phyloP scores from a whole-genome alignment of 495 filamentous ascomycete genomes.

The Lichina pygmaea region DNA sequence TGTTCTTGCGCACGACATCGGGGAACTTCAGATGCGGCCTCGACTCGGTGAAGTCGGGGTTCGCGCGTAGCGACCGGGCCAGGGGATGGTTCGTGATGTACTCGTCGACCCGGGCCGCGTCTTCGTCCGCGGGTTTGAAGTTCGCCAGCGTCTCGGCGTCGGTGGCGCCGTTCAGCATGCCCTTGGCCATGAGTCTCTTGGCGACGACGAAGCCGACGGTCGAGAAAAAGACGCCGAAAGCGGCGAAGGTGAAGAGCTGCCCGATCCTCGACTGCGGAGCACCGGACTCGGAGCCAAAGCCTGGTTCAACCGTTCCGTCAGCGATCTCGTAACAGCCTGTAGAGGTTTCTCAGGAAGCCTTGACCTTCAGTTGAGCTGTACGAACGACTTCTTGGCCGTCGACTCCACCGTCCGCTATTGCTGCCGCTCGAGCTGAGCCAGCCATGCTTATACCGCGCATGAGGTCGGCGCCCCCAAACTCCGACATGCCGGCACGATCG shows the following conservation, averaged over 20 bases:
- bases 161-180: slow-evolving; percentile 20
- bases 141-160: slow-evolving; percentile 47
- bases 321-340: too few relatives aligned
- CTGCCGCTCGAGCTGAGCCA: too few relatives aligned
- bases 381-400: too few relatives aligned
- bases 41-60: slow-evolving; percentile 43
- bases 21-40: slow-evolving; percentile 77
- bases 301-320: too few relatives aligned
- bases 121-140: slow-evolving; percentile 34
- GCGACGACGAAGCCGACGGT: slow-evolving; percentile 26
- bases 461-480: too few relatives aligned
- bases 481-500: too few relatives aligned
- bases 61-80: slow-evolving; percentile 30
- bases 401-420: too few relatives aligned
- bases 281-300: too few relatives aligned
- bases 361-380: too few relatives aligned
- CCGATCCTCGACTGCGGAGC: not conserved
- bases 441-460: too few relatives aligned
- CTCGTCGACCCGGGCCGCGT: slow-evolving; percentile 34
- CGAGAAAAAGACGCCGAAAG: slow-evolving; percentile 18
- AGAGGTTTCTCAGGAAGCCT: too few relatives aligned
- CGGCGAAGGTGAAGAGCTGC: slow-evolving; percentile 10
- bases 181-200: slow-evolving; percentile 18
- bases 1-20: slow-evolving; percentile 31
- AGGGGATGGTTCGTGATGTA: slow-evolving; percentile 55